phyloP scores from a whole-genome alignment of 495 filamentous ascomycete genomes.

The Podospora pseudocomata region DNA sequence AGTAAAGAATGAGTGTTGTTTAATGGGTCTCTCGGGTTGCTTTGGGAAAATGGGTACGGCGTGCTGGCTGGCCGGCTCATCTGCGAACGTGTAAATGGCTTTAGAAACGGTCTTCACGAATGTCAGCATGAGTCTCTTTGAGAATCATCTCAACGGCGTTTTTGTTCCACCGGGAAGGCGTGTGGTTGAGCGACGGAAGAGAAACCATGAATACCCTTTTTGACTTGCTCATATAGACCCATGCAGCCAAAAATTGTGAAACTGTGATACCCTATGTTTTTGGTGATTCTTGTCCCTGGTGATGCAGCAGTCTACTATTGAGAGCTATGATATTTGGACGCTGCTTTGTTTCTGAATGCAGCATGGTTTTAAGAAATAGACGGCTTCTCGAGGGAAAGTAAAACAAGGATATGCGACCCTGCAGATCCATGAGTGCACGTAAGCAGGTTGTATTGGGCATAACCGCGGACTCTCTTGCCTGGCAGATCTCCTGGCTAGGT shows the following conservation, averaged over 20 bases:
- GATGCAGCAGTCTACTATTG: background rate
- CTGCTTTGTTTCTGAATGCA: too few species aligned
- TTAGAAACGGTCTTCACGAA: conserved; percentile 26
- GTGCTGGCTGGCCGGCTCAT: conserved; percentile 33
- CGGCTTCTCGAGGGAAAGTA: background rate
- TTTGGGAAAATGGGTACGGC: conserved; percentile 37
- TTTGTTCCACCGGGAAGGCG: background rate
- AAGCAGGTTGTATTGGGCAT: background rate
- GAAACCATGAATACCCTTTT: conserved; percentile 10
- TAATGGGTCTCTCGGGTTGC: conserved; percentile 36
- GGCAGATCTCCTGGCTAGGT: background rate
- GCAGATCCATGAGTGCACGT: background rate
- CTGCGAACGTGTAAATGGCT: conserved; percentile 32
- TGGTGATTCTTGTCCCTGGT: background rate
- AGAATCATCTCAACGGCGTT: conserved; percentile 17
- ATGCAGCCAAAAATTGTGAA: conserved; percentile 1
- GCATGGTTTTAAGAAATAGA: background rate
- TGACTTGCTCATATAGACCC: background rate
- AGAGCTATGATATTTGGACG: background rate
- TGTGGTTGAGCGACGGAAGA: conserved; percentile 8
- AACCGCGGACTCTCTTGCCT: background rate
- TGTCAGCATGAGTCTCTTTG: conserved; percentile 30
- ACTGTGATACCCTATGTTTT: background rate
- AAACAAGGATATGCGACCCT: background rate
- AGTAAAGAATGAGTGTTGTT: conserved; percentile 57